These are phyloP conservation scores for Psilocybe tampanensis DNA, from an alignment of 768 basidiomycete species.

Conservation along the genomic window DNA sequence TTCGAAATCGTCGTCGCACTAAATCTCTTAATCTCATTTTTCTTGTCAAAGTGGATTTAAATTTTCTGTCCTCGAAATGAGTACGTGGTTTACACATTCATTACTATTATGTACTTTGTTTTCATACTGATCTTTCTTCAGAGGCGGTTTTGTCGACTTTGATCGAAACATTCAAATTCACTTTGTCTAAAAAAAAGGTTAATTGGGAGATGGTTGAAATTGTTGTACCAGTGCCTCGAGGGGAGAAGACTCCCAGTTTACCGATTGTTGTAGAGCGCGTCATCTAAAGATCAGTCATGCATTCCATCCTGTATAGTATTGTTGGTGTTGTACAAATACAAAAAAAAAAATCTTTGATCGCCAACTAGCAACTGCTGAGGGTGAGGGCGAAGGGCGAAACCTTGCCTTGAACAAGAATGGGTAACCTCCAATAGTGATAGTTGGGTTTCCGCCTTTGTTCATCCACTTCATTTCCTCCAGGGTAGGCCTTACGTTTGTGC, in stretches of 20 bases:
- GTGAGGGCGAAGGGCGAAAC: too few relatives aligned
- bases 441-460: too few relatives aligned
- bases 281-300: neutral
- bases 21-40: neutral
- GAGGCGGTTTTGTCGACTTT: constrained; percentile 12
- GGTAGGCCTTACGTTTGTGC: too few relatives aligned
- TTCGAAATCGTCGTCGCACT: neutral
- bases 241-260: neutral
- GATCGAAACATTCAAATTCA: constrained; percentile 11
- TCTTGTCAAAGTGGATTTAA: constrained; percentile 26
- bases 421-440: too few relatives aligned
- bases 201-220: constrained; percentile 14
- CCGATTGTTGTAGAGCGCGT: neutral
- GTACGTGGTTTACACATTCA: constrained; percentile 27
- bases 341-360: too few relatives aligned
- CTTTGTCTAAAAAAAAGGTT: constrained; percentile 7
- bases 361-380: too few relatives aligned
- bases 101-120: neutral
- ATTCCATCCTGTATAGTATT: too few relatives aligned
- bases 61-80: constrained; percentile 54
- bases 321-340: too few relatives aligned
- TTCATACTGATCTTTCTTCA: neutral
- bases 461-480: too few relatives aligned
- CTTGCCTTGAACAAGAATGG: too few relatives aligned
- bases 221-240: constrained; percentile 4